These are phyloP conservation scores for Penicillium sumatraense DNA, from an alignment of 2,329 filamentous ascomycete species.

Conservation along the genomic window DNA sequence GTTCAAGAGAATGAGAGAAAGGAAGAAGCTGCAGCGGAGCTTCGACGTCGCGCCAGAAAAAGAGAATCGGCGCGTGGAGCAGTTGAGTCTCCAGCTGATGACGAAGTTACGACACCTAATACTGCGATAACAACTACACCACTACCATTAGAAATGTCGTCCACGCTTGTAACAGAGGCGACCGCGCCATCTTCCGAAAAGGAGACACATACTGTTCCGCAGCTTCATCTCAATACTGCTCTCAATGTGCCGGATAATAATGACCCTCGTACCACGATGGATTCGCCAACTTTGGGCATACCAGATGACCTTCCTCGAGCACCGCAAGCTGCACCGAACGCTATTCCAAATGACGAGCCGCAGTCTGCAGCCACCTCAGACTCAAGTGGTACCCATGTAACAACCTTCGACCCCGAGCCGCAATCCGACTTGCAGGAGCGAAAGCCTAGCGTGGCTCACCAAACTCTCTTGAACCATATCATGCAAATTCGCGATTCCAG, in stretches of 20 bases:
- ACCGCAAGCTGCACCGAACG: conserved; percentile 7
- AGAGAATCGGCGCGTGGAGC: conserved; percentile 48
- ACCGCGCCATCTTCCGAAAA: conserved; percentile 16
- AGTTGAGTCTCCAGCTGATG: conserved; percentile 35
- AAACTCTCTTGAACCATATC: conserved; percentile 53
- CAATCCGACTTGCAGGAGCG: conserved; percentile 61
- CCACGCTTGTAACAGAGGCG: conserved; percentile 26
- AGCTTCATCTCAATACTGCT: conserved; percentile 34
- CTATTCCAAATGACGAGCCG: conserved; percentile 16
- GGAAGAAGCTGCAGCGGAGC: conserved; percentile 61
- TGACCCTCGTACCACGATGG: conserved; percentile 35
- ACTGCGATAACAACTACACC: conserved; percentile 7
- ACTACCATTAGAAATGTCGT: conserved; percentile 26
- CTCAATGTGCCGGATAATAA: conserved; percentile 18
- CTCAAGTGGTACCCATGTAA: conserved; percentile 66
- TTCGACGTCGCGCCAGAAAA: conserved; percentile 45
- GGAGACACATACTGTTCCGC: conserved; percentile 19
- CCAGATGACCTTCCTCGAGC: conserved; percentile 19
- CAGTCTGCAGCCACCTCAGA: conserved; percentile 58
- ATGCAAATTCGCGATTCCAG: conserved; percentile 54
- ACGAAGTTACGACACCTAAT: conserved; percentile 23
- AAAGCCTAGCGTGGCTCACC: conserved; percentile 37
- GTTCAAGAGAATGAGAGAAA: conserved; percentile 69
- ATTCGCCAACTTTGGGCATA: conserved; percentile 51
- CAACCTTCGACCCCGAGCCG: conserved; percentile 69